A percentile compares a stretch with the other conserved stretches of the same genome.
Conservation (phyloP, 129 eudicot species). For the Gnaphalium uliginosum region DNA sequence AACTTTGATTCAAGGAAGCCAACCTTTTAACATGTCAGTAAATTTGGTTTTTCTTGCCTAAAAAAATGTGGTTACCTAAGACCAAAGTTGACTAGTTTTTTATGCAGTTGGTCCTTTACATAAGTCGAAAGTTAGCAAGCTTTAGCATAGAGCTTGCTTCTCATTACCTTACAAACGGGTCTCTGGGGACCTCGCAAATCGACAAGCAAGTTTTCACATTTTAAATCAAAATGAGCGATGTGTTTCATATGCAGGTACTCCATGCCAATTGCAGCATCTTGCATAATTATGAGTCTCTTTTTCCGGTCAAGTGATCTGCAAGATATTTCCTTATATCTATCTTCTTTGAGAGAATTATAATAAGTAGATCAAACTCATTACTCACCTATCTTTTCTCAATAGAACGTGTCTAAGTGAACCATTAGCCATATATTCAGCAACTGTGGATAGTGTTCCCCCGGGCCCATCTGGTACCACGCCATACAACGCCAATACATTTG, state of each 20-base stretch:
- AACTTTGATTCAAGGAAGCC: no score
- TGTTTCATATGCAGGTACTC: slow-evolving; percentile 69
- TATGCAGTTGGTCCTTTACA: no score
- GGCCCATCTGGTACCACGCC: slow-evolving; percentile 85
- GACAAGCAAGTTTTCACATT: slow-evolving; percentile 78
- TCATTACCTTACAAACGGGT: slow-evolving; percentile 69
- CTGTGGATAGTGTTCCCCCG: slow-evolving; percentile 66
- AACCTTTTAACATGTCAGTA: no score
- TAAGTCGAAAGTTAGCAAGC: no score
- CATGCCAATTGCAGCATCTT: slow-evolving; percentile 82
- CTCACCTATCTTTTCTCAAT: slow-evolving; percentile 50
- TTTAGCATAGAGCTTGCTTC: not conserved
- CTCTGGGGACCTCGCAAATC: slow-evolving; percentile 70
- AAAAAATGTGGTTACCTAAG: no score
- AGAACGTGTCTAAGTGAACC: slow-evolving; percentile 51
- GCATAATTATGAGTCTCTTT: slow-evolving; percentile 54
- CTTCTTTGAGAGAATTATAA: not conserved
- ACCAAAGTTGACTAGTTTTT: no score
- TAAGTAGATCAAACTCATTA: slow-evolving; percentile 18
- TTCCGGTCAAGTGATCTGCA: slow-evolving; percentile 54
- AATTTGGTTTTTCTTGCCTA: no score
- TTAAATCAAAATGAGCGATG: slow-evolving; percentile 70
- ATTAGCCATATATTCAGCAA: slow-evolving; percentile 42
- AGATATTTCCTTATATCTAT: slow-evolving; percentile 9
- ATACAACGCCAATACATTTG: slow-evolving; percentile 72